Conservation (phyloP, 495 filamentous ascomycete genomes). For the Lepidopterella palustris region DNA sequence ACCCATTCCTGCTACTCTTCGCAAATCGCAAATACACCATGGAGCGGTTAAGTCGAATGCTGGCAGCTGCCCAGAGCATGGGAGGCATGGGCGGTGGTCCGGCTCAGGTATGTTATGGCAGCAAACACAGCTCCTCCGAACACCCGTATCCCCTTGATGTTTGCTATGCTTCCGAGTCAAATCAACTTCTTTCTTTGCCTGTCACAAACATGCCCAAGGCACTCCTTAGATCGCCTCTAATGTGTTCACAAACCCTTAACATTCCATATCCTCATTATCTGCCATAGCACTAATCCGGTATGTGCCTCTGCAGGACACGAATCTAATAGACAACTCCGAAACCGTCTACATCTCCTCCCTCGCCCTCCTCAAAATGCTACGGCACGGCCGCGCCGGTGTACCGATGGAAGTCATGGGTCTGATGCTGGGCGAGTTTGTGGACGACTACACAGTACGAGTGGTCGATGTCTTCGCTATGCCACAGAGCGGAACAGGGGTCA, state of each 20-base stretch:
- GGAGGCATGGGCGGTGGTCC: conserved; percentile 62
- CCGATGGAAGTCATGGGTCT: conserved; percentile 99
- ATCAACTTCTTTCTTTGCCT: neutral
- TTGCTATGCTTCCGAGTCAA: too few species aligned
- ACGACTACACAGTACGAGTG: conserved; percentile 96
- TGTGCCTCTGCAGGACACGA: conserved; percentile 61
- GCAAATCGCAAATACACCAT: conserved; percentile 43
- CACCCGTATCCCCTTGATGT: too few species aligned
- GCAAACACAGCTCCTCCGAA: too few species aligned
- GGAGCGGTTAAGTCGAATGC: conserved; percentile 82
- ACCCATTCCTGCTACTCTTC: neutral
- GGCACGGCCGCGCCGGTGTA: conserved; percentile 93
- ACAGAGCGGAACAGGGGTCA: conserved; percentile 97
- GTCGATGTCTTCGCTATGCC: conserved; percentile 99
- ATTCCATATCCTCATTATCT: neutral
- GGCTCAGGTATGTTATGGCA: conserved; percentile 60
- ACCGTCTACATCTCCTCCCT: conserved; percentile 98
- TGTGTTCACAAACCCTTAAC: neutral
- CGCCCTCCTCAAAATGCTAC: conserved; percentile 95
- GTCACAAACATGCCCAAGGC: neutral
- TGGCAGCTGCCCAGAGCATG: conserved; percentile 73
- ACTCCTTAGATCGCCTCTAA: neutral
- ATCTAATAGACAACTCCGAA: conserved; percentile 96
- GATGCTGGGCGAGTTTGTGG: conserved; percentile 97
- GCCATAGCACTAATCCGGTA: neutral